Evolutionary conservation across 148 eudicot genomes (phyloP).

Genomic region (Silene conica): DNA sequence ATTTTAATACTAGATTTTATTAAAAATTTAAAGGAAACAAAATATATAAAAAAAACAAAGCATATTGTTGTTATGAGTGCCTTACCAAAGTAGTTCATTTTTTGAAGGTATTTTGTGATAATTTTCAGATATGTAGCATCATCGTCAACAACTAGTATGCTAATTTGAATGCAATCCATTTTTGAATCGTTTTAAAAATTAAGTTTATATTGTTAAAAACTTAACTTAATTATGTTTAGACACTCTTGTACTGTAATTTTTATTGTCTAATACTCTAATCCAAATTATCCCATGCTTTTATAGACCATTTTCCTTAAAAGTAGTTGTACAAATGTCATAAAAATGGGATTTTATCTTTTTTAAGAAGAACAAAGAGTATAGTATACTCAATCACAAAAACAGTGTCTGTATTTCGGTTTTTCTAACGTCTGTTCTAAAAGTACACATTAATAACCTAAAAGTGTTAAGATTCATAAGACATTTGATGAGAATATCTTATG

Average conservation of each 20-base stretch:
- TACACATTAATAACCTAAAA: no score
- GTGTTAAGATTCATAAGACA: no score
- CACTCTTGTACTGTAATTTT: constrained; percentile 7
- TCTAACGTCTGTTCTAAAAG: no score
- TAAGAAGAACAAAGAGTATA: constrained; percentile 7
- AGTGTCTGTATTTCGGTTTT: no score
- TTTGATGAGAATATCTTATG: no score
- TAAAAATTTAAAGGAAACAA: no score
- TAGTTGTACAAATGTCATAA: constrained; percentile 13
- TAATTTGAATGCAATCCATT: constrained; percentile 24
- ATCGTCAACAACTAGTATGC: constrained; percentile 53
- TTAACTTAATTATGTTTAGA: not conserved
- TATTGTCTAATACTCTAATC: not conserved
- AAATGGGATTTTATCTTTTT: constrained; percentile 8
- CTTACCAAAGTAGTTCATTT: constrained; percentile 42
- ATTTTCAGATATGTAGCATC: constrained; percentile 38
- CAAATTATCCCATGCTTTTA: constrained; percentile 6
- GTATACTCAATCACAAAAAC: not conserved
- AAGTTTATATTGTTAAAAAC: not conserved
- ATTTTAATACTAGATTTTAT: no score
- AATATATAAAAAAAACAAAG: no score
- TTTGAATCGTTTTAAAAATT: not conserved
- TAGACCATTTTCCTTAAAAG: not conserved
- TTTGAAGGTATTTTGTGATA: constrained; percentile 35
- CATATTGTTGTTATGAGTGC: not conserved